Evolutionary conservation across 2,329 filamentous ascomycete species (phyloP), one percentile per base, ranked within the genome.

Genomic region (Fusarium verrucosum): DNA sequence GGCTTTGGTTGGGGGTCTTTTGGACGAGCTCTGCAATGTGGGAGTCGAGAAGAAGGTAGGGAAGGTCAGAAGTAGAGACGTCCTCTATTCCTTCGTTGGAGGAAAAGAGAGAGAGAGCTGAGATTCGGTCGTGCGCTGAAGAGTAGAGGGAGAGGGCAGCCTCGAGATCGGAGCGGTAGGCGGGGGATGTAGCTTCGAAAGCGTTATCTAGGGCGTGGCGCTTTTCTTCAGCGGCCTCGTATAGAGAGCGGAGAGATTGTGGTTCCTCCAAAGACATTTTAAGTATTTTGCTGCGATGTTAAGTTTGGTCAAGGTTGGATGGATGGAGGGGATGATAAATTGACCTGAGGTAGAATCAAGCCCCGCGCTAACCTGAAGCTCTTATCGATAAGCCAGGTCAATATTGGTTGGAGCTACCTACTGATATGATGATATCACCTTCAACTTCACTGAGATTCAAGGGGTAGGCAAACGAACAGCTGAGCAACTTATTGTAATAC

Each of bases 51-150:
- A 92, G 84, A 61, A 99, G 84, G 76, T 94, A 96, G 79, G 92
- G 92, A 28, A 99, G 80, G 72, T 96, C 89, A n/a, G 85, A 83
- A 2, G 94, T 96, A 14, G 91, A 82, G 28, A 97, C 81, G 78
- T 99, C 95, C 62, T 99, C 95, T 35, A 94, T 78, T 1, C 86
- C 85, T 77, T 99, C 95, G 77, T 99, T 99, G 32, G 88, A 83
- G 69, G 92, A 97, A 84, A 98, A 98, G 50, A 99, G 82, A 1
- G 91, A 89, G 23, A 95, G 82, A 58, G 87, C 83, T 66, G 87
- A 82, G 65, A 92, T 87, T 53, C 91, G 85, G 58, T 86, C 81
- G 57, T 90, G 82, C 76, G 91, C 94, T 75, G 90, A 83, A 71
- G 90, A 83, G 78, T 96, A 94, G 50, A 87, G 85, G 64, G 85